A percentile compares a stretch with the other conserved stretches of the same genome.
Evolutionary conservation across 805 yeast genomes (phyloP).

Genomic region (Pichia scutulata): DNA sequence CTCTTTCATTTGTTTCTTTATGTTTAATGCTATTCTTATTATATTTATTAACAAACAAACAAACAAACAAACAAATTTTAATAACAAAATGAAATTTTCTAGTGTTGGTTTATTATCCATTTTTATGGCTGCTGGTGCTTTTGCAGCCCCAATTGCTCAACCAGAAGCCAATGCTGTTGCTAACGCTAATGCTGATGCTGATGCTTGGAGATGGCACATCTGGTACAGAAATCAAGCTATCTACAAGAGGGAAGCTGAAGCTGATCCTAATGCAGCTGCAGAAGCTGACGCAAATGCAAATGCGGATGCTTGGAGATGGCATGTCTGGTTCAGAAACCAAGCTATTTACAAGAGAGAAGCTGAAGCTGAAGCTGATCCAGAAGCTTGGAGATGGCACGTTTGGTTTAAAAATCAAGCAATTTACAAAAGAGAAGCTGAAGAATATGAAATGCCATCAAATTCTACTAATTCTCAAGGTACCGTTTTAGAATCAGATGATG

Average conservation of each 20-base stretch:
- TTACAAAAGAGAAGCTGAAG: conserved; percentile 21
- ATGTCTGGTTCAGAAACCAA: neutral
- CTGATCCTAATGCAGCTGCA: conserved; percentile 20
- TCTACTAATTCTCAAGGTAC: neutral
- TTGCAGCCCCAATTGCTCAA: conserved; percentile 7
- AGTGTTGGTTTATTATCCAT: conserved; percentile 1
- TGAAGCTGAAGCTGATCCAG: conserved; percentile 21
- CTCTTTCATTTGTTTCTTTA: neutral
- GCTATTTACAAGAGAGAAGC: conserved; percentile 18
- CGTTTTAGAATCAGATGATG: neutral
- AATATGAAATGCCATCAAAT: conserved; percentile 10
- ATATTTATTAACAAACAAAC: neutral
- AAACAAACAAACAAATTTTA: neutral
- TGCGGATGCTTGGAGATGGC: conserved; percentile 12
- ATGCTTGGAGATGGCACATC: conserved; percentile 6
- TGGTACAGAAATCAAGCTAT: conserved; percentile 6
- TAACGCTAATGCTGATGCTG: conserved; percentile 8
- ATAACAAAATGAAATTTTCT: conserved; percentile 4
- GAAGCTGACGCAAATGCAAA: conserved; percentile 26
- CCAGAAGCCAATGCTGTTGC: conserved; percentile 7
- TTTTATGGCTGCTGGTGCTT: conserved; percentile 1
- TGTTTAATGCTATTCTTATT: neutral
- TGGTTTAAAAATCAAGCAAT: conserved; percentile 5
- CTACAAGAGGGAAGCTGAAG: conserved; percentile 21
- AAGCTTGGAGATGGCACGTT: conserved; percentile 6